phyloP scores from a whole-genome alignment of 352 stramenopile species.

The Detonula confervacea region DNA sequence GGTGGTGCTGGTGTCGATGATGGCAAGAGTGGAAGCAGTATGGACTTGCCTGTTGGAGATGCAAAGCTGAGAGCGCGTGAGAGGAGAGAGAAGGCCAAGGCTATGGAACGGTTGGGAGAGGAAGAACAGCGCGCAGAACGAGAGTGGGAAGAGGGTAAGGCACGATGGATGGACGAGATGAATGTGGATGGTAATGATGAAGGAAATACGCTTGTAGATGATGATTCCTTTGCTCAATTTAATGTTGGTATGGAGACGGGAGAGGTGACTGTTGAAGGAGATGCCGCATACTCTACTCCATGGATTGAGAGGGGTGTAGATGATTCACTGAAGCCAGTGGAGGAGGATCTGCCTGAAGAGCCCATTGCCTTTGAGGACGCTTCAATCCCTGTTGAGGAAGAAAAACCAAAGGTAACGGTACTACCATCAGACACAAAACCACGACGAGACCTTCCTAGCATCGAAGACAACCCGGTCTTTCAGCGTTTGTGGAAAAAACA shows the following conservation, averaged over 20 bases:
- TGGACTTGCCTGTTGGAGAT: conserved; percentile 47
- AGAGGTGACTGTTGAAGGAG: conserved; percentile 41
- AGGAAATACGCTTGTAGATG: neutral
- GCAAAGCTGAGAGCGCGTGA: conserved; percentile 38
- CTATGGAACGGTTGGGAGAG: conserved; percentile 46
- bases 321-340: neutral
- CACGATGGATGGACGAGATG: conserved; percentile 42
- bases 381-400: neutral
- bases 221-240: conserved; percentile 30
- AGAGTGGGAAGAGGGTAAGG: conserved; percentile 55
- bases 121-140: conserved; percentile 38
- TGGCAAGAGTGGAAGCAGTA: conserved; percentile 4
- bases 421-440: conserved; percentile 11
- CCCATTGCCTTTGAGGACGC: neutral
- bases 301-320: conserved; percentile 31
- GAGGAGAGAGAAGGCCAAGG: conserved; percentile 31
- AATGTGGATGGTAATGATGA: conserved; percentile 2
- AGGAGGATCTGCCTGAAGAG: conserved; percentile 2
- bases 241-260: conserved; percentile 49
- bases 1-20: conserved; percentile 6
- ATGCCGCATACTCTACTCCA: conserved; percentile 41
- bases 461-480: conserved; percentile 81
- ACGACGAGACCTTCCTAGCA: conserved; percentile 39
- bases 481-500: conserved; percentile 51
- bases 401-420: conserved; percentile 3